Conservation (phyloP, 164 flowering plant genomes). For the Chimonanthus praecox region DNA sequence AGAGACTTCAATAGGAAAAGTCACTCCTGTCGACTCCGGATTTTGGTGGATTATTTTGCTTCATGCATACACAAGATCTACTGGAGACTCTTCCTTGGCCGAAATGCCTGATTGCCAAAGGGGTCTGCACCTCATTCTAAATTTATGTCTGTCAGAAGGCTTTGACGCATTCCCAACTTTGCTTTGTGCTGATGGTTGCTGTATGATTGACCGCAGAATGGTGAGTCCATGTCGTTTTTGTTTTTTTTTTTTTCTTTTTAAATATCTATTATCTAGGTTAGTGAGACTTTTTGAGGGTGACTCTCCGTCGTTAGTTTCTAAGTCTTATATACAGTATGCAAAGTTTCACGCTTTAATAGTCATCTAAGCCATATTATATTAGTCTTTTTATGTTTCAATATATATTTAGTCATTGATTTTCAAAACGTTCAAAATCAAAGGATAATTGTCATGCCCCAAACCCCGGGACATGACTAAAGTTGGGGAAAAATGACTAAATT, state of each 20-base stretch:
- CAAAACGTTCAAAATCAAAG: no score
- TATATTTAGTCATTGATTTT: no score
- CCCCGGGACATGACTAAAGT: no score
- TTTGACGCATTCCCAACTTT: conserved; percentile 88
- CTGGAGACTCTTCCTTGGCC: conserved; percentile 62
- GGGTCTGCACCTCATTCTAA: conserved; percentile 73
- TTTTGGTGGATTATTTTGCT: no score
- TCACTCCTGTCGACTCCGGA: conserved; percentile 39
- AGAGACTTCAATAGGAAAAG: conserved; percentile 84
- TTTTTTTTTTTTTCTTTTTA: no score
- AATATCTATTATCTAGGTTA: background rate
- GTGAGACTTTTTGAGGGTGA: background rate
- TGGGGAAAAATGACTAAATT: no score
- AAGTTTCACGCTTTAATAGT: no score
- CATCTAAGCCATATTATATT: no score
- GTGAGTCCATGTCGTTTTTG: conserved; percentile 25
- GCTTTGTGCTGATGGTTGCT: conserved; percentile 84
- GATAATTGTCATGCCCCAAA: no score
- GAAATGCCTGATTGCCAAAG: conserved; percentile 71
- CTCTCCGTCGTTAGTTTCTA: no score
- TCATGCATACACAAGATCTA: conserved; percentile 73
- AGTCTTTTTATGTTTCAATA: no score
- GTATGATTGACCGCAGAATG: conserved; percentile 87
- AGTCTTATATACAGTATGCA: no score
- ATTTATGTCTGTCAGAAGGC: conserved; percentile 77